A percentile compares a stretch with the other conserved stretches of the same genome.
phyloP scores from a whole-genome alignment of 2,329 filamentous ascomycete species.

The Monosporascus sp. region DNA sequence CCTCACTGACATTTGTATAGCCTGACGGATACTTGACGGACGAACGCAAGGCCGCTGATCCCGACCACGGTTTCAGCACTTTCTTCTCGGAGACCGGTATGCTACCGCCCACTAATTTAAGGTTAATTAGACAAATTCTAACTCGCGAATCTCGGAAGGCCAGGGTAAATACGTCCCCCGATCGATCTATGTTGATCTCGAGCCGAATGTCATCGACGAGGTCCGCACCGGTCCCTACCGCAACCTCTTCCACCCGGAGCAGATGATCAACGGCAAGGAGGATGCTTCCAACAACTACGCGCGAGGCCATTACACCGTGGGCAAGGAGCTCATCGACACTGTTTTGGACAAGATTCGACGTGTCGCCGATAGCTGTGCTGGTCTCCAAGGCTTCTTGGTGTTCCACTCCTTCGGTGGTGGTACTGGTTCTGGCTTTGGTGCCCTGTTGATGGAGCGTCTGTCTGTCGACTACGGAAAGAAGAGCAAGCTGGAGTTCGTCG shows the following conservation, averaged over 20 bases:
- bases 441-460: slow-evolving; percentile 96
- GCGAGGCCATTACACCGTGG: slow-evolving; percentile 98
- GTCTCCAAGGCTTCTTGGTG: slow-evolving; percentile 97
- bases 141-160: slow-evolving; percentile 46
- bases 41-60: slow-evolving; percentile 88
- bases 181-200: slow-evolving; percentile 99
- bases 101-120: slow-evolving; percentile 5
- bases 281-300: slow-evolving; percentile 99
- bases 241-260: slow-evolving; percentile 95
- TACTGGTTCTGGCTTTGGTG: slow-evolving; percentile 97
- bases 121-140: slow-evolving; percentile 7
- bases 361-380: slow-evolving; percentile 95
- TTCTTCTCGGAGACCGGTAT: slow-evolving; percentile 99
- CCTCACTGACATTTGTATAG: slow-evolving; percentile 44
- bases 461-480: slow-evolving; percentile 99
- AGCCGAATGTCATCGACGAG: slow-evolving; percentile 99
- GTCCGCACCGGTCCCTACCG: slow-evolving; percentile 97
- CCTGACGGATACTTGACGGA: slow-evolving; percentile 98
- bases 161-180: slow-evolving; percentile 98
- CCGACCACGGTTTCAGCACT: slow-evolving; percentile 98
- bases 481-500: slow-evolving; percentile 99
- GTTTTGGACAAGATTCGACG: slow-evolving; percentile 97
- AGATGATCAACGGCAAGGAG: slow-evolving; percentile 99
- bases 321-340: slow-evolving; percentile 98
- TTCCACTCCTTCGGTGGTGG: slow-evolving; percentile 99